These are phyloP conservation scores for Dipodascus albidus DNA, from an alignment of 805 yeast species.

Conservation along the genomic window DNA sequence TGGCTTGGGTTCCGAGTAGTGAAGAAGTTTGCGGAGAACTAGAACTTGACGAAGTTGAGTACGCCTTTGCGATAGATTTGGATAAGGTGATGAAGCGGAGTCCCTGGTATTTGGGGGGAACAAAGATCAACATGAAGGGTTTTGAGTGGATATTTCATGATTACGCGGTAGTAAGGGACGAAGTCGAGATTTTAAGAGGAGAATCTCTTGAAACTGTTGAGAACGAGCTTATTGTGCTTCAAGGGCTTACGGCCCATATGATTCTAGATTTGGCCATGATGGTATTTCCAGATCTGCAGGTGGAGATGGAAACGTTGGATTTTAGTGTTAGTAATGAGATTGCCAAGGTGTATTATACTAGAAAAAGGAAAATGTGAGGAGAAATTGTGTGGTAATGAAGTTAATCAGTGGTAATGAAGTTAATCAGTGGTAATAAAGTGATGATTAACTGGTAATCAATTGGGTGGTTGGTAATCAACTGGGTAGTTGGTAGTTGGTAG, in stretches of 20 bases:
- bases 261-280: constrained; percentile 12
- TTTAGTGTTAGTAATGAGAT: not conserved
- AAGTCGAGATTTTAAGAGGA: constrained; percentile 1
- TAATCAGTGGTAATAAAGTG: too few relatives aligned
- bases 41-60: constrained; percentile 2
- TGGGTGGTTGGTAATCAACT: too few relatives aligned
- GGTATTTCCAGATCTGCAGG: constrained; percentile 1
- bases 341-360: not conserved
- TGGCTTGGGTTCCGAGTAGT: constrained; percentile 21
- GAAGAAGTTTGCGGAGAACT: constrained; percentile 2
- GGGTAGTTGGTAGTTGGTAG: too few relatives aligned
- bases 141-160: constrained; percentile 10
- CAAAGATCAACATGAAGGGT: constrained; percentile 7
- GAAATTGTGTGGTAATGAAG: too few relatives aligned
- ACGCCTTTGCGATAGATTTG: not conserved
- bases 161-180: not conserved
- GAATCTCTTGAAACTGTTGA: constrained; percentile 3
- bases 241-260: constrained; percentile 15
- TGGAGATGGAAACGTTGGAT: not conserved
- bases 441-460: too few relatives aligned
- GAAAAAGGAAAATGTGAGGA: not conserved
- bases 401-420: too few relatives aligned
- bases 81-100: not conserved
- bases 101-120: constrained; percentile 5
- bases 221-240: constrained; percentile 6